Base-by-base conservation (phyloP, 176 grass and related monocot genomes). In the Juncus effusus region DNA sequence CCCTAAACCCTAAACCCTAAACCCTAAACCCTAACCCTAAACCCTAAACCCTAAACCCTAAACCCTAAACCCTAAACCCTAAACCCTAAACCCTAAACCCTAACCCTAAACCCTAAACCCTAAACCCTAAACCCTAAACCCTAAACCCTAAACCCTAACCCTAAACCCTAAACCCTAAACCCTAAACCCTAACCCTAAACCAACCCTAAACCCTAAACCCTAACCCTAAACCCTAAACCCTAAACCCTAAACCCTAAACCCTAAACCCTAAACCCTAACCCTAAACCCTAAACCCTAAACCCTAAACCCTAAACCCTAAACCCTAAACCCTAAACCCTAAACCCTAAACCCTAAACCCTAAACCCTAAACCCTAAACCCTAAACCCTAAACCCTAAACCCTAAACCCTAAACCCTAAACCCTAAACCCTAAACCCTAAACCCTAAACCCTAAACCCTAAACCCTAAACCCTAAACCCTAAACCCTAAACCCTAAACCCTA, bases 151-250 rank as follows among this genome's bases (percentile, higher is more conserved):
- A 72, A 56, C 51, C 68, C 56, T 41, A 72, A 61, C 51, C 68
- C 68, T 60, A 59, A 72, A 72, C 51, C 68, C 68, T 60, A 42
- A 72, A 72, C 51, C 68, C 68, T 60, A 59, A 72, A 72, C 51
- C 68, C 68, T 60, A 59, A 72, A 72, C 51, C 68, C 68, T 60
- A 42, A 72, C 55, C 51, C 68, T 53, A 11, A 10, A 72, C 55
- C 10, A 73, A 73, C 52, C 69, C 69, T 60, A 73, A 73, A 72
- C 52, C 69, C 69, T 45, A 60, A 73, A 73, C 69, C 69, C 10
- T 14, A 73, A 73, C 51, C 52, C 69, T 60, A 42, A 73, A 73
- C 51, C 69, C 69, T 60, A 73, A 73, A 61, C 59, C 59, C 59
- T 61, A 61, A 61, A 61, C 59, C 59, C 59, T 61, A 61, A 61